Base-by-base conservation (phyloP, 345 rosid species). In the Brassica juncea region DNA sequence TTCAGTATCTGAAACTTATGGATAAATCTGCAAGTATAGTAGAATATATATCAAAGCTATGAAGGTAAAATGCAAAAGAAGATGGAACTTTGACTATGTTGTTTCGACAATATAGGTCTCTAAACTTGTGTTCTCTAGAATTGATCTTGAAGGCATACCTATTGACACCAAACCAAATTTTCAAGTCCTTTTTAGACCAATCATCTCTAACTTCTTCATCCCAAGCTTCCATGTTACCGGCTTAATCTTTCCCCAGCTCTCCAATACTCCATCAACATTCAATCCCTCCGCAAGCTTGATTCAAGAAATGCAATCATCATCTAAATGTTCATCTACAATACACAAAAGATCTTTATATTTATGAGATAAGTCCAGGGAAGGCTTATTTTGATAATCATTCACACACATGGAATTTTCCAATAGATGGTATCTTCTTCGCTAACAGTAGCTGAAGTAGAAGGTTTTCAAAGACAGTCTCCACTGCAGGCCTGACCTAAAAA, bases 1-100 rank as follows among this genome's bases (percentile, higher is more conserved):
- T 85, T 90, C 30, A 94, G 74, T 47, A 54, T 94, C 97, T 63
- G 97, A 84, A 71, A 92, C 89, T 73, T 94, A 97, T 2, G 97
- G 97, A 84, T 92, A 92, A 94, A 88, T 84, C 97, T 92, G 87
- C 82, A 84, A 39, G 19, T 39, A 55, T 49, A 75, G 63, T 37
- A n/a, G 30, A 34, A 37, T 37, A 14, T 28, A 9, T 16, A 4
- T 71, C 44, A 71, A 71, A 65, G 32, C 66, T 32, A 47, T 16
- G 71, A 47, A 47, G 39, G 15, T 21, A 10, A 60, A 23, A 42
- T 42, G 49, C 49, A 42, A 42, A 10, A 42, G 49, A 23, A 42
- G 49, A 42, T 42, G 49, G 14, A 42, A 42, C 49, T 42, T 42
- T 42, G 14, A 42, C 4, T 42, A 42, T 42, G 49, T 42, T 42